These are phyloP conservation scores for Staphylotrichum tortipilum DNA, from an alignment of 495 filamentous ascomycete genomes.

Conservation along the genomic window DNA sequence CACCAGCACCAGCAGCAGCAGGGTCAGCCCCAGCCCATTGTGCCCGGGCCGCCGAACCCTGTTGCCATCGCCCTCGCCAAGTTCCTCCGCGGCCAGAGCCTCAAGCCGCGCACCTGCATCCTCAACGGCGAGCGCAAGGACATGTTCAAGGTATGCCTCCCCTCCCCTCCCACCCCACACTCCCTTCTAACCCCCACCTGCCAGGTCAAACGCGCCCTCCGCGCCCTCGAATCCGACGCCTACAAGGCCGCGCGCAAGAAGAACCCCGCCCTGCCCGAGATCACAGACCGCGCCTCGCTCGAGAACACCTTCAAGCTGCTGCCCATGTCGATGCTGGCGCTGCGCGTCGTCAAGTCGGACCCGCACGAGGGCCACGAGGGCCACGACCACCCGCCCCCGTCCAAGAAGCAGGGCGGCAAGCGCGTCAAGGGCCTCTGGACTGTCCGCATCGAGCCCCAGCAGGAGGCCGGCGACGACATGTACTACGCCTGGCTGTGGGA, in stretches of 20 bases:
- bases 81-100: conserved; percentile 72
- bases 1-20: conserved; percentile 49
- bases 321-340: conserved; percentile 86
- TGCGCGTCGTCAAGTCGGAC: conserved; percentile 83
- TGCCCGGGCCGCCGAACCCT: conserved; percentile 72
- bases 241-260: conserved; percentile 83
- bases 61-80: conserved; percentile 83
- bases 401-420: conserved; percentile 58
- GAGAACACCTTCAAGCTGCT: conserved; percentile 94
- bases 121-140: conserved; percentile 95
- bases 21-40: conserved; percentile 48
- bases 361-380: conserved; percentile 63
- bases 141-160: conserved; percentile 75
- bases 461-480: conserved; percentile 80
- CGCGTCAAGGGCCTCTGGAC: conserved; percentile 93
- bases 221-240: conserved; percentile 79
- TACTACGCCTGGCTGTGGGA: conserved; percentile 98
- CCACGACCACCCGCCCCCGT: no score
- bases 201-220: conserved; percentile 90
- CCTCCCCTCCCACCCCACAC: neutral
- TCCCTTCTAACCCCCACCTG: conserved; percentile 6
- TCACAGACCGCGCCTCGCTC: conserved; percentile 75
- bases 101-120: conserved; percentile 89
- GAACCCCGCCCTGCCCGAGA: conserved; percentile 79
- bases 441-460: conserved; percentile 92